These are phyloP conservation scores for Quercus tomentella DNA, from an alignment of 331 rosid species.

Conservation along the genomic window DNA sequence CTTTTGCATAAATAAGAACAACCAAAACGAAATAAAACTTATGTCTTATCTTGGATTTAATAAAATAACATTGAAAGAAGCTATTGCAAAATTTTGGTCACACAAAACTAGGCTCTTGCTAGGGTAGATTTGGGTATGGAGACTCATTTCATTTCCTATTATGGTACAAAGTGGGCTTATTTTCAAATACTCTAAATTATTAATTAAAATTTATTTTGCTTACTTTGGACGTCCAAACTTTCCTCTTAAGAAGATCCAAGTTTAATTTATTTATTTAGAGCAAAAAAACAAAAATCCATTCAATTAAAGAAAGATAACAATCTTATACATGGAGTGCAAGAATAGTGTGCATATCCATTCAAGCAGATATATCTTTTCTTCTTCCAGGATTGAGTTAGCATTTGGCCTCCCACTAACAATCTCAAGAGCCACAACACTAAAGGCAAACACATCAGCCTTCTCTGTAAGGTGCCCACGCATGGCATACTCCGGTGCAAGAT, in stretches of 20 bases:
- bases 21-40: background rate
- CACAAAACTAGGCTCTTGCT: background rate
- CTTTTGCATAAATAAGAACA: background rate
- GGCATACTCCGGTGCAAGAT: too few relatives aligned
- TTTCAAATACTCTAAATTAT: background rate
- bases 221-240: background rate
- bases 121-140: background rate
- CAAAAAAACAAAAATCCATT: background rate
- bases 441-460: too few relatives aligned
- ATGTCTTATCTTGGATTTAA: background rate
- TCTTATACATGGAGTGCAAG: background rate
- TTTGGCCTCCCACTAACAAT: too few relatives aligned
- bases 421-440: too few relatives aligned
- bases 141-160: background rate
- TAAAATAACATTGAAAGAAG: background rate
- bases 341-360: conserved; percentile 55
- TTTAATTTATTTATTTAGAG: background rate
- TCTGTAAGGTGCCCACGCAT: too few relatives aligned
- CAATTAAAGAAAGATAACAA: background rate
- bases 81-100: background rate
- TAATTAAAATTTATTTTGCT: background rate
- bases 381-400: too few relatives aligned
- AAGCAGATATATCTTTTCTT: conserved; percentile 12
- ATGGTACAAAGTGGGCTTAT: background rate
- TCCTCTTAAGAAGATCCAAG: background rate